Conservation (phyloP, 1,284 basidiomycete genomes). For the Moniliophthora roreri region DNA sequence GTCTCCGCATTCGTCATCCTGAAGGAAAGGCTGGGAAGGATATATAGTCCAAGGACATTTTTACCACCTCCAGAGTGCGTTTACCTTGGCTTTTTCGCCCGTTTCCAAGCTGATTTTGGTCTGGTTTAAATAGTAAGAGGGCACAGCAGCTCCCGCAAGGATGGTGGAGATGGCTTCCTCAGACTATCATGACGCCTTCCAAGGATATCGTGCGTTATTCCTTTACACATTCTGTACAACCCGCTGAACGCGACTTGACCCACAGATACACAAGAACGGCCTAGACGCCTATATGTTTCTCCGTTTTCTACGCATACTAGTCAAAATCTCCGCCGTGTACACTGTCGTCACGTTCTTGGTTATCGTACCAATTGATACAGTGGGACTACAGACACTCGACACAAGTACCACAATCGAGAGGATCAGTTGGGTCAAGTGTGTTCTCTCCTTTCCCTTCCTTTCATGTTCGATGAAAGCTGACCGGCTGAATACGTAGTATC, state of each 20-base stretch:
- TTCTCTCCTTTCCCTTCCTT: no score
- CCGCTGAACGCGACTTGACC: slow-evolving; percentile 3
- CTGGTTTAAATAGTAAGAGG: slow-evolving; percentile 44
- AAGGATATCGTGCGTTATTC: slow-evolving; percentile 41
- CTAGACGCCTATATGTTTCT: slow-evolving; percentile 77
- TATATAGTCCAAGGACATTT: slow-evolving; percentile 59
- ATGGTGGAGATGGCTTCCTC: slow-evolving; percentile 48
- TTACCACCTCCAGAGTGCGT: slow-evolving; percentile 50
- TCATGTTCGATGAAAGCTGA: background rate
- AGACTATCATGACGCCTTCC: slow-evolving; percentile 36
- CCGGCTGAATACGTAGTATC: slow-evolving; percentile 28
- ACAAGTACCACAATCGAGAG: slow-evolving; percentile 33
- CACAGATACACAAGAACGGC: slow-evolving; percentile 57
- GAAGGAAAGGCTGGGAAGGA: slow-evolving; percentile 42
- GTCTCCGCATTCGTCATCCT: slow-evolving; percentile 54
- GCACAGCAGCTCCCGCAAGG: slow-evolving; percentile 40
- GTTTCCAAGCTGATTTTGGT: background rate
- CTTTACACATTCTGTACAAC: background rate
- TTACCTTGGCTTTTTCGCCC: background rate
- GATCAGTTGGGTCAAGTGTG: slow-evolving; percentile 51
- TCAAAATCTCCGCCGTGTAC: slow-evolving; percentile 67
- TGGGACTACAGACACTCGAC: slow-evolving; percentile 38
- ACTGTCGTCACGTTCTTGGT: slow-evolving; percentile 59
- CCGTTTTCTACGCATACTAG: slow-evolving; percentile 62
- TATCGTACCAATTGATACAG: slow-evolving; percentile 62